These are phyloP conservation scores for Cladosporium sp. DNA, from an alignment of 2,329 filamentous ascomycete genomes.

Conservation along the genomic window DNA sequence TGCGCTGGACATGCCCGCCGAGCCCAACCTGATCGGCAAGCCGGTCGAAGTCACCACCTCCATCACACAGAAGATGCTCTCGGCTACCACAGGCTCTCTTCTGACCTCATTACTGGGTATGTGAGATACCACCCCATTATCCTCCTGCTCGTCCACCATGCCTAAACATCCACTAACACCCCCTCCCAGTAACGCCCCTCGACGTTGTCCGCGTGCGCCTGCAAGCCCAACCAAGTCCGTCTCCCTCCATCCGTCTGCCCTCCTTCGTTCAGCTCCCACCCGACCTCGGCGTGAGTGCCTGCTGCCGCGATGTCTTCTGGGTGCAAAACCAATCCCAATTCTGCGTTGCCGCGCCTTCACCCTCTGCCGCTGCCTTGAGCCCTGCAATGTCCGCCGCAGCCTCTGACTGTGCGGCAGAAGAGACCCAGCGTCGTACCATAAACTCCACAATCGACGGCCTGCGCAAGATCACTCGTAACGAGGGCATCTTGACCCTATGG, in stretches of 20 bases:
- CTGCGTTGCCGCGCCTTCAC: slow-evolving; percentile 65
- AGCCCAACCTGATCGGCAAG: slow-evolving; percentile 21
- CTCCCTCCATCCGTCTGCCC: slow-evolving; percentile 53
- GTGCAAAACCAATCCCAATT: slow-evolving; percentile 80
- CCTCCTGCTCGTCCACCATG: not conserved
- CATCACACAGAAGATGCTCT: slow-evolving; percentile 87
- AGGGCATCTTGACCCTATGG: slow-evolving; percentile 85
- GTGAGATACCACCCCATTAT: slow-evolving; percentile 26
- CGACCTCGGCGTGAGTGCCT: slow-evolving; percentile 87
- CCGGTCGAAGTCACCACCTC: slow-evolving; percentile 66
- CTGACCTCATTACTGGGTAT: slow-evolving; percentile 85
- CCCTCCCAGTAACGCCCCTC: slow-evolving; percentile 77
- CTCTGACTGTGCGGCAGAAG: slow-evolving; percentile 80
- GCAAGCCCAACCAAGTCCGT: slow-evolving; percentile 71
- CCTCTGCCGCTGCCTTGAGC: slow-evolving; percentile 30
- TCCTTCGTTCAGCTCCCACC: slow-evolving; percentile 70
- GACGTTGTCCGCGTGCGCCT: slow-evolving; percentile 95
- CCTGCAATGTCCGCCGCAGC: slow-evolving; percentile 42
- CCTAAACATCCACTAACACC: slow-evolving; percentile 11
- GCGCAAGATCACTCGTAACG: slow-evolving; percentile 90
- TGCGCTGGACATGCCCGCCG: slow-evolving; percentile 22
- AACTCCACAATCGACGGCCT: slow-evolving; percentile 90
- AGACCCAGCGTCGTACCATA: slow-evolving; percentile 78
- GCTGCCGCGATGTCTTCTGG: slow-evolving; percentile 97
- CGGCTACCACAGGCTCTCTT: slow-evolving; percentile 85